These are phyloP conservation scores for Phytophthora agathidicida DNA, from an alignment of 352 stramenopile genomes.

Conservation along the genomic window DNA sequence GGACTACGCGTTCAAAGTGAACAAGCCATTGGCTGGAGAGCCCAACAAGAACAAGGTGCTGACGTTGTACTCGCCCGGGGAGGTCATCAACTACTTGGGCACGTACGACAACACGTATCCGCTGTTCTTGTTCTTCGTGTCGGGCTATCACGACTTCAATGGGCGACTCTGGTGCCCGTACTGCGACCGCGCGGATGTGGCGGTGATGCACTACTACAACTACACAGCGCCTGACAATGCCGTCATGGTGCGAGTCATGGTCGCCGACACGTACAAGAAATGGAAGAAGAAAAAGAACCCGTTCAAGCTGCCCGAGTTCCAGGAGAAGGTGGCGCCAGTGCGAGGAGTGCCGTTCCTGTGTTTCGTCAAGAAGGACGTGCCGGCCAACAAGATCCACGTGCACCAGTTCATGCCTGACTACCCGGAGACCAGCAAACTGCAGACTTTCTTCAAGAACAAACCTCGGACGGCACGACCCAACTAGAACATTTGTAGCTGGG, in stretches of 20 bases:
- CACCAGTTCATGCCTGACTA: conserved; percentile 74
- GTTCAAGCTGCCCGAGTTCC: conserved; percentile 71
- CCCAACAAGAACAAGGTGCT: conserved; percentile 70
- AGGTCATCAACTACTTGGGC: conserved; percentile 58
- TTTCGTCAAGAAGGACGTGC: conserved; percentile 62
- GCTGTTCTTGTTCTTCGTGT: conserved; percentile 83
- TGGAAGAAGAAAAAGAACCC: conserved; percentile 87
- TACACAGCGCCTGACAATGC: conserved; percentile 65
- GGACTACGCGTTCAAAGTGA: conserved; percentile 71
- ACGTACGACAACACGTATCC: conserved; percentile 76
- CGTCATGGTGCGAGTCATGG: conserved; percentile 61
- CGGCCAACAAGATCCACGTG: conserved; percentile 48
- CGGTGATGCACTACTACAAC: conserved; percentile 84
- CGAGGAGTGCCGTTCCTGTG: conserved; percentile 71
- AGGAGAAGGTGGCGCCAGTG: conserved; percentile 59
- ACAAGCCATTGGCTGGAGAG: conserved; percentile 46
- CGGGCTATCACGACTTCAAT: conserved; percentile 75
- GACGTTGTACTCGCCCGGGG: conserved; percentile 48
- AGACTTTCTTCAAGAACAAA: conserved; percentile 54
- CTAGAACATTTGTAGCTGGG: conserved; percentile 14
- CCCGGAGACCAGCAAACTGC: conserved; percentile 47
- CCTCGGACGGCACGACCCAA: conserved; percentile 27
- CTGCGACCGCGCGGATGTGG: conserved; percentile 73
- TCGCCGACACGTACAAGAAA: conserved; percentile 63
- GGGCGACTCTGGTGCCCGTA: conserved; percentile 81